phyloP scores from a whole-genome alignment of 2,329 filamentous ascomycete genomes.

The Penicillium expansum region DNA sequence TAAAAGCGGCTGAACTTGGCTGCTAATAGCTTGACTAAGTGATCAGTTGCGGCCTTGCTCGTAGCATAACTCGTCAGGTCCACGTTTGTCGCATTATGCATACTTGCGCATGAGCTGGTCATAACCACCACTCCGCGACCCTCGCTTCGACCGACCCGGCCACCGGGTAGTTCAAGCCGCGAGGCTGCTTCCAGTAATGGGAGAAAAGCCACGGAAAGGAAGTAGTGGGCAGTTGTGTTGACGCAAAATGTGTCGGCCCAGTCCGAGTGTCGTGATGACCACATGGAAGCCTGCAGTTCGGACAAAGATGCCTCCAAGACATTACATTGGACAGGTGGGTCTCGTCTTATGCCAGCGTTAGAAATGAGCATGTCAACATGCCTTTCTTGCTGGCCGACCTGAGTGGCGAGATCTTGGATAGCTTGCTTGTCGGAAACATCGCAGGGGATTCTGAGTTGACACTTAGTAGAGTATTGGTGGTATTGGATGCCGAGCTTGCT shows the following conservation, averaged over 20 bases:
- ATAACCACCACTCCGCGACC: slow-evolving; percentile 50
- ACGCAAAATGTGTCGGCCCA: slow-evolving; percentile 50
- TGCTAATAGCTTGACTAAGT: slow-evolving; percentile 50
- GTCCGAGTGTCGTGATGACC: slow-evolving; percentile 45
- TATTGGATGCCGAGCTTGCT: neutral
- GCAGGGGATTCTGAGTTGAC: slow-evolving; percentile 17
- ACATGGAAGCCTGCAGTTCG: slow-evolving; percentile 49
- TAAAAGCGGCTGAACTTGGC: slow-evolving; percentile 49
- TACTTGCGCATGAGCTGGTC: slow-evolving; percentile 53
- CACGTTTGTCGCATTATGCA: slow-evolving; percentile 54
- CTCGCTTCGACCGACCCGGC: slow-evolving; percentile 33
- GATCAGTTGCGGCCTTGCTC: slow-evolving; percentile 54
- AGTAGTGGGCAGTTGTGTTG: slow-evolving; percentile 53
- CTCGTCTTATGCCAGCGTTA: slow-evolving; percentile 51
- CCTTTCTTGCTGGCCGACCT: slow-evolving; percentile 37
- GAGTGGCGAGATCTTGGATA: slow-evolving; percentile 36
- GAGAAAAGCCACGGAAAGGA: slow-evolving; percentile 48
- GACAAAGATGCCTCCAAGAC: slow-evolving; percentile 43
- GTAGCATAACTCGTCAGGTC: slow-evolving; percentile 53
- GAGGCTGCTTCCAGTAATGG: slow-evolving; percentile 46
- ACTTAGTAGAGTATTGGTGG: neutral
- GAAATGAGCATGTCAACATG: slow-evolving; percentile 50
- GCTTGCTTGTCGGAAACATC: slow-evolving; percentile 45
- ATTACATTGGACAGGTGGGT: slow-evolving; percentile 45
- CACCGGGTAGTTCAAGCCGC: slow-evolving; percentile 25